Percentiles rank a stretch among this genome's conserved stretches.
Evolutionary conservation across 208 protist genomes (phyloP).

Genomic region (Leishmania lainsoni): DNA sequence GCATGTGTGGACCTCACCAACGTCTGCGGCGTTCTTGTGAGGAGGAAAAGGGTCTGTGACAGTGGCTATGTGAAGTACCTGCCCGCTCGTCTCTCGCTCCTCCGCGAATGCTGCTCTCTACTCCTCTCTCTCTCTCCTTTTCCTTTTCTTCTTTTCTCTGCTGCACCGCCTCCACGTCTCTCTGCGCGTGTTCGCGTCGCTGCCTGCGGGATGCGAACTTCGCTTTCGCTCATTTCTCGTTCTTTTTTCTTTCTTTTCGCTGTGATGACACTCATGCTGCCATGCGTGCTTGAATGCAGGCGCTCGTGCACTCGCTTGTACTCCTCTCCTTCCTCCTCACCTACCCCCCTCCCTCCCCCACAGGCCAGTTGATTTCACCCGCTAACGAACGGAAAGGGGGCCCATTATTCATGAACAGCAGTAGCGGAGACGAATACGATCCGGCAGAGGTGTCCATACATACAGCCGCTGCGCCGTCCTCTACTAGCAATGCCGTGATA

Average conservation of each 20-base stretch:
- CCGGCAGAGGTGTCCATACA: constrained; percentile 33
- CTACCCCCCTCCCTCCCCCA: too few species aligned
- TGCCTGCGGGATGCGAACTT: background rate
- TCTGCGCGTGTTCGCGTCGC: background rate
- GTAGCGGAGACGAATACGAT: constrained; percentile 68
- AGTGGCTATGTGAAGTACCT: background rate
- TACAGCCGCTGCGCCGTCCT: background rate
- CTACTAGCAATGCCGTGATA: background rate
- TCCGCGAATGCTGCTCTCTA: background rate
- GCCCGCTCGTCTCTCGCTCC: too few species aligned
- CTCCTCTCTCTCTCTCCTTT: background rate
- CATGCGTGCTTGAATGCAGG: background rate
- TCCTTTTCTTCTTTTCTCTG: background rate
- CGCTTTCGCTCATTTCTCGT: background rate
- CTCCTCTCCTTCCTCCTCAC: background rate
- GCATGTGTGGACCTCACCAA: background rate
- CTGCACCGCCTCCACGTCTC: background rate
- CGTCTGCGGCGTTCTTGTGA: background rate
- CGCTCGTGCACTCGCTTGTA: background rate
- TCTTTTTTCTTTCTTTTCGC: background rate
- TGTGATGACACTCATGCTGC: background rate
- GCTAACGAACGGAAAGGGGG: background rate
- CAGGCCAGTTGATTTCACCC: background rate
- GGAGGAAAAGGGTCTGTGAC: background rate
- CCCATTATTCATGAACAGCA: constrained; percentile 5